These are phyloP conservation scores for Leucogyrophana mollusca DNA, from an alignment of 768 basidiomycete species.

Conservation along the genomic window DNA sequence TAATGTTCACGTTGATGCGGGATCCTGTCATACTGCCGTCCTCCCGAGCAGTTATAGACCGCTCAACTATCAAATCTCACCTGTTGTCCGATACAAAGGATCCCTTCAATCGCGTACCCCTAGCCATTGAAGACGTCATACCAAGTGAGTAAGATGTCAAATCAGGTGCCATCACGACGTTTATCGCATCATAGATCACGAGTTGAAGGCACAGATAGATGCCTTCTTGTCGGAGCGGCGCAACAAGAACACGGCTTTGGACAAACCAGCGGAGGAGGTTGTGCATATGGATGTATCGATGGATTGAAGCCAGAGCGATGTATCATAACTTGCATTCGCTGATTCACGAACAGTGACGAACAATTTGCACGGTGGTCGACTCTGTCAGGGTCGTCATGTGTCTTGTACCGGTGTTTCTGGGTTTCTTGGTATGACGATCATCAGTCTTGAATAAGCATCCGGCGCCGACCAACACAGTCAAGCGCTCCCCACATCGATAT, in stretches of 20 bases:
- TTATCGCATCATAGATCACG: constrained; percentile 44
- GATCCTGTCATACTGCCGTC: constrained; percentile 92
- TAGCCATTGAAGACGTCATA: constrained; percentile 75
- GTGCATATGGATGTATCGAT: constrained; percentile 31
- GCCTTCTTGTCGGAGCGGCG: constrained; percentile 63
- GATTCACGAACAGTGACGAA: not conserved
- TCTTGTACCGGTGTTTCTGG: no score
- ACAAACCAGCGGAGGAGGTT: constrained; percentile 21
- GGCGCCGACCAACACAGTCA: constrained; percentile 1
- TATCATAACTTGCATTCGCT: constrained; percentile 7
- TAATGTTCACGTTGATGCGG: constrained; percentile 91
- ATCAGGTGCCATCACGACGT: not conserved
- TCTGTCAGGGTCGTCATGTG: no score
- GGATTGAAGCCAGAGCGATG: constrained; percentile 11
- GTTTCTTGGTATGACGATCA: no score
- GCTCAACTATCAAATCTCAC: constrained; percentile 93
- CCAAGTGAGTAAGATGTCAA: constrained; percentile 53
- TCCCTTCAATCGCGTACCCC: constrained; percentile 91
- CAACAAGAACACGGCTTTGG: constrained; percentile 27
- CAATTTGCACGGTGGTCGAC: no score
- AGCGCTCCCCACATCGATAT: no score
- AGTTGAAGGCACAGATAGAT: constrained; percentile 75
- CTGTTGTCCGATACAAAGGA: constrained; percentile 88
- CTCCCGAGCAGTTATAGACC: constrained; percentile 77
- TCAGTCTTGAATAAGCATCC: no score